These are phyloP conservation scores for Cercophora sp. DNA, from an alignment of 495 filamentous ascomycete genomes.

Conservation along the genomic window DNA sequence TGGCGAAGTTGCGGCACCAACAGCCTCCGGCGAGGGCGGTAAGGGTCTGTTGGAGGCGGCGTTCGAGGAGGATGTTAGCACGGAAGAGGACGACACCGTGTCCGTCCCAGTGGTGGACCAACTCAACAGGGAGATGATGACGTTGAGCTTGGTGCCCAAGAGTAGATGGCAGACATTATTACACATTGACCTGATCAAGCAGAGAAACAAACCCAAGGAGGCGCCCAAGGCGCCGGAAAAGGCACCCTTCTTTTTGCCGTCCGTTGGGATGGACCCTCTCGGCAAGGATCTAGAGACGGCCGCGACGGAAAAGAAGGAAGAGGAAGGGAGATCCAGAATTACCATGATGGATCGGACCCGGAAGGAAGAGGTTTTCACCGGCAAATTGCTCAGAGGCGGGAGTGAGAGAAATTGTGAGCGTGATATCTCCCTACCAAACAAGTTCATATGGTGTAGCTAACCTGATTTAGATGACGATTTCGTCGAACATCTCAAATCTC, in stretches of 20 bases:
- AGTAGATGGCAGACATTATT: conserved; percentile 90
- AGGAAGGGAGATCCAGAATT: conserved; percentile 32
- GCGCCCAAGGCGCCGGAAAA: conserved; percentile 88
- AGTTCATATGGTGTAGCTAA: conserved; percentile 18
- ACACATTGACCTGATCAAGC: conserved; percentile 82
- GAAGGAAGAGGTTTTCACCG: conserved; percentile 54
- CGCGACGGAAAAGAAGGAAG: conserved; percentile 17
- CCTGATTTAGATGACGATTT: conserved; percentile 49
- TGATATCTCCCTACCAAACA: not conserved
- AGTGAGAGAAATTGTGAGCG: conserved; percentile 48
- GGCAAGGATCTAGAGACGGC: not conserved
- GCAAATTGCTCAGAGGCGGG: conserved; percentile 50
- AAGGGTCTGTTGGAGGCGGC: conserved; percentile 62
- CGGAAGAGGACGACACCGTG: conserved; percentile 44
- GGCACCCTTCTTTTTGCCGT: conserved; percentile 92
- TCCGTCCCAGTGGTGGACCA: conserved; percentile 60
- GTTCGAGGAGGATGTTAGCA: conserved; percentile 51
- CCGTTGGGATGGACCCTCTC: conserved; percentile 41
- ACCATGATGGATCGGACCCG: conserved; percentile 37
- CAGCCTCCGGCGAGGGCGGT: conserved; percentile 79
- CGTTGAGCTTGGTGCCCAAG: conserved; percentile 82
- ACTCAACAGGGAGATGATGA: conserved; percentile 74
- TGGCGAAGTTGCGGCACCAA: conserved; percentile 56
- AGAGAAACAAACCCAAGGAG: conserved; percentile 92
- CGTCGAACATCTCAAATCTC: conserved; percentile 69